Percentiles rank a stretch among this genome's conserved stretches.
phyloP scores from a whole-genome alignment of 306 rosid species.

The Sphenostylis stenocarpa region DNA sequence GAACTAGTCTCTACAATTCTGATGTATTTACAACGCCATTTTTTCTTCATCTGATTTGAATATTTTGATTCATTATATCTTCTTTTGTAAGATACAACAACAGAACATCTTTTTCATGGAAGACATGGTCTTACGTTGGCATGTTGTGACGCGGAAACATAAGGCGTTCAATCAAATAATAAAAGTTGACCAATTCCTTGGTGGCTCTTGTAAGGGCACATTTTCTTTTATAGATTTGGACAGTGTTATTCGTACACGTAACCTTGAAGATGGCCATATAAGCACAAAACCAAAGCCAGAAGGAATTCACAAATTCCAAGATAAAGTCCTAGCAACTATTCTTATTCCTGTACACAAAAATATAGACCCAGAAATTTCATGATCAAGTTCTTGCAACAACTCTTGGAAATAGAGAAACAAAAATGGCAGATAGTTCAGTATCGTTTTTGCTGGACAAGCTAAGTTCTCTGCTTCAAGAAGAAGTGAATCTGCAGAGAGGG shows the following conservation, averaged over 20 bases:
- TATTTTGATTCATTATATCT: not conserved
- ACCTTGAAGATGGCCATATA: conserved; percentile 18
- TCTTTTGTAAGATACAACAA: not conserved
- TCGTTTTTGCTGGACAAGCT: conserved; percentile 46
- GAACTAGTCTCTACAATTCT: not conserved
- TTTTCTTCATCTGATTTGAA: not conserved
- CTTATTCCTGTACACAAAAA: too few species aligned
- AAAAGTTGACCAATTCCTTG: conserved; percentile 28
- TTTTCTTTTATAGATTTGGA: too few species aligned
- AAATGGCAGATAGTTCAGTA: conserved; percentile 63
- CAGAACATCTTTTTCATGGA: not conserved
- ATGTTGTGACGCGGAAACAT: not conserved
- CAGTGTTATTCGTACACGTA: too few species aligned
- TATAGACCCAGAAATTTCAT: not conserved
- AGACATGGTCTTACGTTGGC: not conserved
- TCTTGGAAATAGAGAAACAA: not conserved
- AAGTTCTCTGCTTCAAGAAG: conserved; percentile 33
- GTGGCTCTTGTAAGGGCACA: not conserved
- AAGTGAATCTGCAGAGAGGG: conserved; percentile 44
- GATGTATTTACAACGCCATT: not conserved
- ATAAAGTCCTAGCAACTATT: not conserved
- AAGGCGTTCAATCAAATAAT: not conserved
- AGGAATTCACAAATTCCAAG: not conserved
- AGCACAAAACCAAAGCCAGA: not conserved
- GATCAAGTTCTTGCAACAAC: not conserved